These are phyloP conservation scores for Pseudogymnoascus sp. DNA, from an alignment of 2,329 filamentous ascomycete genomes.

Conservation along the genomic window DNA sequence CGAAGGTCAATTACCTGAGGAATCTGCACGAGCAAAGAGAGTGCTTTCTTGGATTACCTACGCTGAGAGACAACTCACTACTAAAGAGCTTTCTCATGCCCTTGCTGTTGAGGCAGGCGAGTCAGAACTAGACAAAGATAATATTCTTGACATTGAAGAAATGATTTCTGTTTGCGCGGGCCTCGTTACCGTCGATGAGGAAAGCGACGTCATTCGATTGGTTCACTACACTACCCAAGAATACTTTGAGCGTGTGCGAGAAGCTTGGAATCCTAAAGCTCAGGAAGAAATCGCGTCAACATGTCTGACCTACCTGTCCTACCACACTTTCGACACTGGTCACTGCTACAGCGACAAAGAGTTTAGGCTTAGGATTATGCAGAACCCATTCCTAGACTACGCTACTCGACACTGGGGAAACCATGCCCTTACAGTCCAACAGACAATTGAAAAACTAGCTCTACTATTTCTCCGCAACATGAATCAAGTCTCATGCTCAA, in stretches of 20 bases:
- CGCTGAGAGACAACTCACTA: neutral
- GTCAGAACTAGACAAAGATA: neutral
- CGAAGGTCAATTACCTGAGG: neutral
- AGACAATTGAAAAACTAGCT: neutral
- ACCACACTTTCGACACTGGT: neutral
- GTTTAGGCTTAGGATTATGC: neutral
- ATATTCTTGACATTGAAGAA: slow-evolving; percentile 9
- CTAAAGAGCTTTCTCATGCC: neutral
- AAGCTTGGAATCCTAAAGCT: neutral
- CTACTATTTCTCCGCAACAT: neutral
- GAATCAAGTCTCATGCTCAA: neutral
- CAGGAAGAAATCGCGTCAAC: neutral
- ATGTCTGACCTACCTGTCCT: neutral
- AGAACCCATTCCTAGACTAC: neutral
- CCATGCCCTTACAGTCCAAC: neutral
- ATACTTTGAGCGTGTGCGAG: slow-evolving; percentile 14
- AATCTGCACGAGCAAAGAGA: neutral
- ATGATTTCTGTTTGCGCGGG: slow-evolving; percentile 20
- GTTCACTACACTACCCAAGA: slow-evolving; percentile 24
- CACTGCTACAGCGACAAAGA: neutral
- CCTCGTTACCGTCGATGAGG: slow-evolving; percentile 14
- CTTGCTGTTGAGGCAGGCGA: neutral
- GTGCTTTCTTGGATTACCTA: slow-evolving; percentile 1
- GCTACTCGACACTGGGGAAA: neutral
- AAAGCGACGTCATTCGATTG: slow-evolving; percentile 14